Evolutionary conservation across 2,329 filamentous ascomycete species (phyloP).

Genomic region (Cladosporium velox): DNA sequence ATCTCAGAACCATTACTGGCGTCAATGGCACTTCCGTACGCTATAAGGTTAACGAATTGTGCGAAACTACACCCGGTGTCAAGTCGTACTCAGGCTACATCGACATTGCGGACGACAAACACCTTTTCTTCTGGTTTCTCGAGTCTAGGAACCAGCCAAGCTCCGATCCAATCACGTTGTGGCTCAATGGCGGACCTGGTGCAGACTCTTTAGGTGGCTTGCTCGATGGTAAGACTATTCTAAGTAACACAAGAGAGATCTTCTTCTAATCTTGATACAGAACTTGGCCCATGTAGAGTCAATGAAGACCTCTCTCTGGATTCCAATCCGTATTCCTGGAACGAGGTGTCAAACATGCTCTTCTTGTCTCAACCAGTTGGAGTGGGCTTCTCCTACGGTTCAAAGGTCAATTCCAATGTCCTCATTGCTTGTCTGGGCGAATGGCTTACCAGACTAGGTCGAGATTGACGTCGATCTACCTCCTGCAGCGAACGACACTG

Average conservation of each 20-base stretch:
- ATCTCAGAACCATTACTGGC: constrained; percentile 1
- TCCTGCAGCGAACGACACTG: constrained; percentile 43
- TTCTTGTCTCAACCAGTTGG: constrained; percentile 69
- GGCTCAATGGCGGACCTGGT: constrained; percentile 64
- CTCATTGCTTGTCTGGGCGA: constrained; percentile 51
- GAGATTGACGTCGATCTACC: constrained; percentile 31
- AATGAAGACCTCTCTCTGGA: constrained; percentile 49
- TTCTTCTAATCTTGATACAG: constrained; percentile 26
- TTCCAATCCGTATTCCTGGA: constrained; percentile 66
- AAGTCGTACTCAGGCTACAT: constrained; percentile 60
- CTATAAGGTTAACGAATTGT: constrained; percentile 61
- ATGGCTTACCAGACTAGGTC: neutral
- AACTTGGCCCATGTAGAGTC: constrained; percentile 45
- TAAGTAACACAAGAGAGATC: no score
- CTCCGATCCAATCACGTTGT: constrained; percentile 60
- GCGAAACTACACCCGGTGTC: constrained; percentile 57
- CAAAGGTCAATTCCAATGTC: constrained; percentile 51
- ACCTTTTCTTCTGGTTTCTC: constrained; percentile 61
- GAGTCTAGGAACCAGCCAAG: constrained; percentile 54
- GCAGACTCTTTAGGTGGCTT: constrained; percentile 53
- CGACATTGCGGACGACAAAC: constrained; percentile 54
- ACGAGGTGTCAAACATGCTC: constrained; percentile 65
- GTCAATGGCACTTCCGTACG: constrained; percentile 46
- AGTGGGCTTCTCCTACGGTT: constrained; percentile 65
- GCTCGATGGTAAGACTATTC: constrained; percentile 29